Base-by-base conservation (phyloP, 139 green algal species). In the Picochlorum sp. region DNA sequence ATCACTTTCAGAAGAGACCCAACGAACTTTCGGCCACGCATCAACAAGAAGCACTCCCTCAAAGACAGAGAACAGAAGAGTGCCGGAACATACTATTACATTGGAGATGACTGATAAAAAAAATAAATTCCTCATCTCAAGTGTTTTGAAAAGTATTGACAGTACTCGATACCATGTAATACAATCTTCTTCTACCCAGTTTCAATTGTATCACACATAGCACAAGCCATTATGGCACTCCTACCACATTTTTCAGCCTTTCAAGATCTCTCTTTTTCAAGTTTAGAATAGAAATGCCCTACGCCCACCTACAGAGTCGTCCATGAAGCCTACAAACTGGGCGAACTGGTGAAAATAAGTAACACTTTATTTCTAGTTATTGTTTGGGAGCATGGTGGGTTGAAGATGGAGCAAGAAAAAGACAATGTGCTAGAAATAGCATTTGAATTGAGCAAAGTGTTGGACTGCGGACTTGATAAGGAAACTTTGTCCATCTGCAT, bases 1-100 rank as follows among this genome's bases (percentile, higher is more conserved):
- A 97, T 98, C 74, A 99, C 93, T 8, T 98, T 99, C 83, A 80
- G 93, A 41, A 77, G 90, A 8, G 93, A 99, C 74, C 91, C 93
- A 31, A 96, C 90, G 69, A 99, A 99, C 83, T 99, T 87, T 79
- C 68, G 93, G 14, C 93, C 93, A 5, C 84, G 93, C 57, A 98
- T 99, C 83, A 99, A 99, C 82, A 99, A 99, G 79, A 57, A 74
- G 36, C 76, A 88, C 9, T 96, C 86, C 4, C 80, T 81, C 40
- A 97, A 98, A 73, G 93, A 99, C 70, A 54, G 81, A 26, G 92
- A 97, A 69, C 93, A 99, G 77, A 99, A 99, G 76, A 45, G 77
- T 40, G 84, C 87, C 1, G 91, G 91, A 33, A 89, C 78, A 12
- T 97, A 80, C 68, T 97, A 93, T 76, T 78, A 78, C 51, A 57